Evolutionary conservation across 108 stramenopile genomes (phyloP).

Genomic region (Fragilaria radians): DNA sequence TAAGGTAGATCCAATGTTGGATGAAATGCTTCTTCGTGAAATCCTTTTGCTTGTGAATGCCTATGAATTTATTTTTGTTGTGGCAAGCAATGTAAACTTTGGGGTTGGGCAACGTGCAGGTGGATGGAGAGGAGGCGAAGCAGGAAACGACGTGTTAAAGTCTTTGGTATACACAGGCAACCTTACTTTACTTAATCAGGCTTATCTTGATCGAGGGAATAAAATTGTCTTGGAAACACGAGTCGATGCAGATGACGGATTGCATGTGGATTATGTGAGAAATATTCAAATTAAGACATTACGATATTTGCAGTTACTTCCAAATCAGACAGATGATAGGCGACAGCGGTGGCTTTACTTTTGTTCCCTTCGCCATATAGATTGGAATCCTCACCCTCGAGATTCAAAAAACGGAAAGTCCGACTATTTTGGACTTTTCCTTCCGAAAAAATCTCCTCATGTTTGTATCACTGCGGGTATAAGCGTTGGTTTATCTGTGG

Average conservation of each 20-base stretch:
- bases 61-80: slow-evolving; percentile 38
- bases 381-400: slow-evolving; percentile 48
- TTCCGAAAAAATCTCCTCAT: slow-evolving; percentile 27
- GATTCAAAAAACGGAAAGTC: neutral
- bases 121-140: slow-evolving; percentile 58
- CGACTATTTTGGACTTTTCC: slow-evolving; percentile 17
- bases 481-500: slow-evolving; percentile 66
- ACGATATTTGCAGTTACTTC: neutral
- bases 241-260: slow-evolving; percentile 81
- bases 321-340: neutral
- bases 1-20: slow-evolving; percentile 68
- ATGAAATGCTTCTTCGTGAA: slow-evolving; percentile 25
- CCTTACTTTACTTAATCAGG: slow-evolving; percentile 23
- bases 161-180: slow-evolving; percentile 31
- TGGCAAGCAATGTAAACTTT: slow-evolving; percentile 59
- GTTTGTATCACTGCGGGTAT: slow-evolving; percentile 75
- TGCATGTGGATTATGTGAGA: slow-evolving; percentile 49
- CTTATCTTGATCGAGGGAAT: slow-evolving; percentile 38
- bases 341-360: slow-evolving; percentile 58
- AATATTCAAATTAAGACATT: slow-evolving; percentile 47
- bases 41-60: slow-evolving; percentile 41
- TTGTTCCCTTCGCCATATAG: slow-evolving; percentile 62
- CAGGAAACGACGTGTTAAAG: slow-evolving; percentile 32
- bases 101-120: slow-evolving; percentile 33
- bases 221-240: slow-evolving; percentile 66